These are phyloP conservation scores for Hibiscus trionum DNA, from an alignment of 345 rosid species.

Conservation along the genomic window DNA sequence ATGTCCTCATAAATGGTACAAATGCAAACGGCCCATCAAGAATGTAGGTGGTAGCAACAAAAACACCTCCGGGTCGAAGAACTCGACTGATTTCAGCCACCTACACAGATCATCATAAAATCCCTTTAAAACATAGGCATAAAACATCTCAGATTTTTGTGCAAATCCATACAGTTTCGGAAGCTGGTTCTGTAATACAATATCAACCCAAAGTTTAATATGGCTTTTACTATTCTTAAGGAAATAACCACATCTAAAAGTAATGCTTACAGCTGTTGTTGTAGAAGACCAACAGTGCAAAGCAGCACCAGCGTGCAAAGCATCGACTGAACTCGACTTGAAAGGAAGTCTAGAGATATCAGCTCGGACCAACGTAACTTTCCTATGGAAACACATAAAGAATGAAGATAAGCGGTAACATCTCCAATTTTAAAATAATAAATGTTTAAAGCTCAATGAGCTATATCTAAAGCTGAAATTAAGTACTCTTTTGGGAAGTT, in stretches of 20 bases:
- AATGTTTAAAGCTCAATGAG: neutral
- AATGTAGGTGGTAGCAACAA: slow-evolving; percentile 45
- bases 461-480: neutral
- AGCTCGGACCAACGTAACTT: slow-evolving; percentile 68
- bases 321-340: slow-evolving; percentile 54
- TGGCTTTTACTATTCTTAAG: neutral
- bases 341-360: slow-evolving; percentile 87
- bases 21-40: slow-evolving; percentile 52
- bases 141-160: neutral
- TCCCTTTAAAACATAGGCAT: neutral
- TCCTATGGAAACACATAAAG: slow-evolving; percentile 28
- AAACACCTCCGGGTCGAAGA: slow-evolving; percentile 64
- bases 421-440: neutral
- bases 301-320: slow-evolving; percentile 91
- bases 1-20: slow-evolving; percentile 41
- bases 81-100: slow-evolving; percentile 88
- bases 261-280: slow-evolving; percentile 50
- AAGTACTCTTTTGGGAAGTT: slow-evolving; percentile 64
- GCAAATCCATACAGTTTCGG: neutral
- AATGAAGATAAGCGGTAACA: neutral
- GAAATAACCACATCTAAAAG: too few species aligned
- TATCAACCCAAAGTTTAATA: neutral
- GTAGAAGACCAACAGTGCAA: slow-evolving; percentile 96
- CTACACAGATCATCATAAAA: slow-evolving; percentile 41
- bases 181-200: neutral